phyloP scores from a whole-genome alignment of 768 basidiomycete genomes.

The Mycena capillaripes region DNA sequence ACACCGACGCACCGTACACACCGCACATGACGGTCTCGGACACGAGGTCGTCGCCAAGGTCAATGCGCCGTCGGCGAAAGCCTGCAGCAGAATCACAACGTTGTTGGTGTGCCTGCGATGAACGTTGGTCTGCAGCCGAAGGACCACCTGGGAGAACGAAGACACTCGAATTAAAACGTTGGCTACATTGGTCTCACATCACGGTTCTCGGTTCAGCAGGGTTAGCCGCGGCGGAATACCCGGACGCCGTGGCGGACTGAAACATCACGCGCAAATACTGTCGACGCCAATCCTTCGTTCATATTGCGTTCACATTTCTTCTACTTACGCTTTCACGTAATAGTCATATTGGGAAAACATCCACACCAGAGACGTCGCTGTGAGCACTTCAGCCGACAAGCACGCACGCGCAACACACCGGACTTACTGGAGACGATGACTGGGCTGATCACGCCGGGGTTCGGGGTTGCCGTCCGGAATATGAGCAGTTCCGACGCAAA shows the following conservation, averaged over 20 bases:
- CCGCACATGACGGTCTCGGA: slow-evolving; percentile 13
- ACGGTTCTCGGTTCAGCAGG: background rate
- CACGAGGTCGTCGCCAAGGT: background rate
- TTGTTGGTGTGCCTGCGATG: too few species aligned
- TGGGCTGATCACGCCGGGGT: slow-evolving; percentile 74
- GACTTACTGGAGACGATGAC: slow-evolving; percentile 89
- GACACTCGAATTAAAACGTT: background rate
- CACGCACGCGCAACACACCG: background rate
- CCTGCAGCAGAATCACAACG: too few species aligned
- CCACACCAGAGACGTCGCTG: slow-evolving; percentile 83
- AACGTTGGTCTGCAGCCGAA: too few species aligned
- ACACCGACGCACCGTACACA: background rate
- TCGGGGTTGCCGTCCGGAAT: slow-evolving; percentile 80
- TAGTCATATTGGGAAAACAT: slow-evolving; percentile 88
- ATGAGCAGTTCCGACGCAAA: slow-evolving; percentile 90
- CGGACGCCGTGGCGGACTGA: slow-evolving; percentile 5
- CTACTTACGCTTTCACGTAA: slow-evolving; percentile 66
- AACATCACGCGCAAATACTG: slow-evolving; percentile 1
- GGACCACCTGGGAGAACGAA: background rate
- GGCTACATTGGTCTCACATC: background rate
- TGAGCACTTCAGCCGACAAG: slow-evolving; percentile 30
- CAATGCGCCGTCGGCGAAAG: slow-evolving; percentile 14
- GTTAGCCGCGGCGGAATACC: background rate
- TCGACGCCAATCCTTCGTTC: slow-evolving; percentile 1
- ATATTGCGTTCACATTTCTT: background rate